phyloP scores from a whole-genome alignment of 140 eudicot species.

The Oenanthe javanica region DNA sequence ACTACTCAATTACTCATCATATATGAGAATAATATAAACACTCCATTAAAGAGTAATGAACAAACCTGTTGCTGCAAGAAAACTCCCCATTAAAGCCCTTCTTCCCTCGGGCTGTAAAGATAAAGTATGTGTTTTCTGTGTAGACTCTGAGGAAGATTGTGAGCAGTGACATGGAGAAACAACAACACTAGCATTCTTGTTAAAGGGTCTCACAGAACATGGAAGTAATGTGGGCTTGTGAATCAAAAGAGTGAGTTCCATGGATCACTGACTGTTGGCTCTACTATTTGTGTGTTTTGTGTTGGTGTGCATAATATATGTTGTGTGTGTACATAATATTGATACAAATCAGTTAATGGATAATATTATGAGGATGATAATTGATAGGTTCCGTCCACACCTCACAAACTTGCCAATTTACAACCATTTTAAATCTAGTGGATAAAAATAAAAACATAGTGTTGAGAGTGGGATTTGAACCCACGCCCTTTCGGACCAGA shows the following conservation, averaged over 20 bases:
- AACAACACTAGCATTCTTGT: conserved; percentile 20
- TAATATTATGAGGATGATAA: neutral
- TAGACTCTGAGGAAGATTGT: conserved; percentile 36
- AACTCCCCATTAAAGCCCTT: conserved; percentile 54
- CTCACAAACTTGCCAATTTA: neutral
- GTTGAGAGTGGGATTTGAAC: conserved; percentile 78
- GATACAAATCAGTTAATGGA: neutral
- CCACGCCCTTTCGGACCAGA: conserved; percentile 89
- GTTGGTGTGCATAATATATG: neutral
- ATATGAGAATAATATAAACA: neutral
- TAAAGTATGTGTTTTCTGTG: conserved; percentile 11
- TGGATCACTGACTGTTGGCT: conserved; percentile 4
- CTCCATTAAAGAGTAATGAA: neutral
- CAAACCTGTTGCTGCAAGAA: conserved; percentile 58
- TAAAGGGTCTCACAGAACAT: conserved; percentile 20
- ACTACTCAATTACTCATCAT: neutral
- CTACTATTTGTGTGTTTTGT: no score
- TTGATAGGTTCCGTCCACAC: neutral
- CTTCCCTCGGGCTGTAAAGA: conserved; percentile 34
- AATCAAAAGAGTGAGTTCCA: conserved; percentile 55
- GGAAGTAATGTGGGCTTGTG: conserved; percentile 29
- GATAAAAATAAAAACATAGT: neutral
- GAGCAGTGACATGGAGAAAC: conserved; percentile 40
- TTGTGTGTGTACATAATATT: neutral
- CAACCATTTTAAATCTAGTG: neutral